A percentile compares a stretch with the other conserved stretches of the same genome.
Evolutionary conservation across 2,329 filamentous ascomycete genomes (phyloP).

Genomic region (Fusarium sp.): DNA sequence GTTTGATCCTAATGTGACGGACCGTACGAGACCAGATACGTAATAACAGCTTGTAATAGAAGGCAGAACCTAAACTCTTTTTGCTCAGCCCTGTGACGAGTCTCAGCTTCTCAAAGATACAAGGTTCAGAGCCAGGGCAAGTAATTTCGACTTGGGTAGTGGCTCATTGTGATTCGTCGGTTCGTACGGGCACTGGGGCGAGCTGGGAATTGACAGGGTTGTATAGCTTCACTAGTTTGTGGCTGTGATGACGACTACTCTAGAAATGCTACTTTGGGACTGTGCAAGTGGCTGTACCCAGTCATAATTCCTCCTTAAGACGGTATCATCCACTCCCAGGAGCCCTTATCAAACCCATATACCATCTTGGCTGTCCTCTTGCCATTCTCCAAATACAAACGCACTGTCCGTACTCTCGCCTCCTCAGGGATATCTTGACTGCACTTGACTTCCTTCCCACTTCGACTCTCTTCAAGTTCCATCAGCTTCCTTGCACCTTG

Average conservation of each 20-base stretch:
- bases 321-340: constrained; percentile 6
- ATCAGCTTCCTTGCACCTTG: constrained; percentile 18
- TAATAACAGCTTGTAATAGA: not conserved
- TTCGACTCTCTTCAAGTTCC: constrained; percentile 23
- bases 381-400: constrained; percentile 6
- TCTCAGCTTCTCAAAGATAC: not conserved
- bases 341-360: constrained; percentile 12
- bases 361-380: constrained; percentile 7
- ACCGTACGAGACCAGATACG: not conserved
- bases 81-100: not conserved
- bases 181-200: not conserved
- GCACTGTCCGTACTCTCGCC: constrained; percentile 13
- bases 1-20: not conserved
- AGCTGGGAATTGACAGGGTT: not conserved
- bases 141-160: not conserved
- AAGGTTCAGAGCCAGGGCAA: not conserved
- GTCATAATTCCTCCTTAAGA: not conserved
- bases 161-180: not conserved
- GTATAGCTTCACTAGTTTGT: not conserved
- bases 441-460: not conserved
- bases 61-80: not conserved
- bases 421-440: constrained; percentile 1
- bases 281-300: not conserved
- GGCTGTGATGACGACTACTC: not conserved
- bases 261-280: too few species aligned